These are phyloP conservation scores for Populus davidiana DNA, from an alignment of 345 rosid species.

Conservation along the genomic window DNA sequence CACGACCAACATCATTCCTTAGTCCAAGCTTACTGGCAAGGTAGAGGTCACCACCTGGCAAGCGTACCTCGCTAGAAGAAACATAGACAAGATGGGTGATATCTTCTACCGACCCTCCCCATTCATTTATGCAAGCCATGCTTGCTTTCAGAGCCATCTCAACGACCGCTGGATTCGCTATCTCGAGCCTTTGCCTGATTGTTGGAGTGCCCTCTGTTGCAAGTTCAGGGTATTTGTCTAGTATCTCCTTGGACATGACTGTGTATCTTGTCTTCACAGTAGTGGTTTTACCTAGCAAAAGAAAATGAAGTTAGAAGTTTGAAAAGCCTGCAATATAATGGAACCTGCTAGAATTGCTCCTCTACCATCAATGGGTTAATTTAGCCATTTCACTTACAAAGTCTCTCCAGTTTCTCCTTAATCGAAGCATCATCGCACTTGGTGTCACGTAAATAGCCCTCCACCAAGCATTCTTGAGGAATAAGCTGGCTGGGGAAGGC, in stretches of 20 bases:
- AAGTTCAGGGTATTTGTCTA: slow-evolving; percentile 80
- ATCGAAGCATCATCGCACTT: slow-evolving; percentile 68
- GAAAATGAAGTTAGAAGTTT: not conserved
- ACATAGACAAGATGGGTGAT: slow-evolving; percentile 89
- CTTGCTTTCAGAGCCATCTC: slow-evolving; percentile 87
- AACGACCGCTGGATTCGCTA: slow-evolving; percentile 78
- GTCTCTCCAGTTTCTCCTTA: slow-evolving; percentile 78
- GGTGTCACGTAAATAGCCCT: slow-evolving; percentile 77
- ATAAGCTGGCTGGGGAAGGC: slow-evolving; percentile 82
- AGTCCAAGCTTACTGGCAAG: slow-evolving; percentile 69
- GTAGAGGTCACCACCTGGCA: slow-evolving; percentile 93
- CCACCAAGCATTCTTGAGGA: slow-evolving; percentile 83
- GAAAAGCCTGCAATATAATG: not conserved
- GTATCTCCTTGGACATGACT: slow-evolving; percentile 76
- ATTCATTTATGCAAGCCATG: slow-evolving; percentile 70
- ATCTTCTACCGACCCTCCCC: slow-evolving; percentile 74
- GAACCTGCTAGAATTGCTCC: not conserved
- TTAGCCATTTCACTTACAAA: slow-evolving; percentile 52
- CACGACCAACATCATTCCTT: slow-evolving; percentile 62
- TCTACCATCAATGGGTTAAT: not conserved
- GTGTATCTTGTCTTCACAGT: slow-evolving; percentile 94
- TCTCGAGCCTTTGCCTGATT: slow-evolving; percentile 79
- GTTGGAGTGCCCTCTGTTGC: slow-evolving; percentile 76
- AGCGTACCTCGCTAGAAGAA: slow-evolving; percentile 84
- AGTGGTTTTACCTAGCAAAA: slow-evolving; percentile 73